A percentile compares a stretch with the other conserved stretches of the same genome.
Conservation (phyloP, 1,284 basidiomycete species). For the Inonotus obliquus region DNA sequence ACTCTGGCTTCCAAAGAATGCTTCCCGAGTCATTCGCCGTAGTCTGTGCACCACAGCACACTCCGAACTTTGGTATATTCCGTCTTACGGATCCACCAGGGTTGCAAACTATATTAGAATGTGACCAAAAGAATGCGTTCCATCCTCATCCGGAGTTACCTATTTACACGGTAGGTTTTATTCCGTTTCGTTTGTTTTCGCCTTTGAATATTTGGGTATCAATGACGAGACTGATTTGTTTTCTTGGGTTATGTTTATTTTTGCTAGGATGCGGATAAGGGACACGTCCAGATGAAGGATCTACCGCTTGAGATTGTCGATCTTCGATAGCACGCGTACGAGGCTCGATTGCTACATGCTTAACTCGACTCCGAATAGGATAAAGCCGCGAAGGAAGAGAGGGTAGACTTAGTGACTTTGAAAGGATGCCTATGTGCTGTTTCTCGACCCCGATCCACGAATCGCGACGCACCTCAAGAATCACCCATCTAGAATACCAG, state of each 20-base stretch:
- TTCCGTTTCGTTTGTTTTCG: background rate
- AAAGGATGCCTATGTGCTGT: too few relatives aligned
- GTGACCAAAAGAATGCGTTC: conserved; percentile 69
- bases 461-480: too few relatives aligned
- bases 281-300: conserved; percentile 75
- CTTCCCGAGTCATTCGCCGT: conserved; percentile 88
- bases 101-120: conserved; percentile 62
- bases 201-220: background rate
- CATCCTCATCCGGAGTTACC: conserved; percentile 79
- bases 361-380: background rate
- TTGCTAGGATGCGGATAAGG: conserved; percentile 69
- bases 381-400: too few relatives aligned
- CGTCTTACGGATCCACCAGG: conserved; percentile 83
- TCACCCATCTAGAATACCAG: too few relatives aligned
- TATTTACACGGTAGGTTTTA: conserved; percentile 72
- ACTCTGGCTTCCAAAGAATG: conserved; percentile 82
- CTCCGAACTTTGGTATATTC: conserved; percentile 82
- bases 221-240: background rate
- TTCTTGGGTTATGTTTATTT: background rate
- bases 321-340: conserved; percentile 38
- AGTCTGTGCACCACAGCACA: conserved; percentile 78
- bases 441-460: too few relatives aligned
- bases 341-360: background rate
- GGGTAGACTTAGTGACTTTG: too few relatives aligned
- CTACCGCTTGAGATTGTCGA: conserved; percentile 68